These are phyloP conservation scores for Macrolepiota albuminosa DNA, from an alignment of 768 basidiomycete species.

Conservation along the genomic window DNA sequence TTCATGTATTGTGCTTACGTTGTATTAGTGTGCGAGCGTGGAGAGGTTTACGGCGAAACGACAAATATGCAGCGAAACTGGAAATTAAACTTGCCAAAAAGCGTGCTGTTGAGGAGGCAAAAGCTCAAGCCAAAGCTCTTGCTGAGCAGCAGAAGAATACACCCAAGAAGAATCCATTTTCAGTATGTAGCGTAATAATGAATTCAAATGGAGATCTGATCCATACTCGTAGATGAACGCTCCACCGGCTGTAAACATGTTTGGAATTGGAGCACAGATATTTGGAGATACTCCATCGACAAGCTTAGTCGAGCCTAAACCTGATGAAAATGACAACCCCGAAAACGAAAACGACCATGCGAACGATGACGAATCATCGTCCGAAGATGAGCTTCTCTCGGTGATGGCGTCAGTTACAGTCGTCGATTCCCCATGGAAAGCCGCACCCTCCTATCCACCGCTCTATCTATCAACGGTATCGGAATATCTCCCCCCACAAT, in stretches of 20 bases:
- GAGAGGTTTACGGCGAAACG: conserved; percentile 70
- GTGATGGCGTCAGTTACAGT: conserved; percentile 55
- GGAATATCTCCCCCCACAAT: conserved; percentile 63
- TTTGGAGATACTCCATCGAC: conserved; percentile 40
- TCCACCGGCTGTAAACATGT: conserved; percentile 27
- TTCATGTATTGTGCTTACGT: conserved; percentile 3
- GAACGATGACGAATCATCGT: conserved; percentile 22
- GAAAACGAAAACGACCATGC: background rate
- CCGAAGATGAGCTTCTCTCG: conserved; percentile 47
- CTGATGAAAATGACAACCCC: conserved; percentile 20
- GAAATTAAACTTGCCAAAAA: conserved; percentile 46
- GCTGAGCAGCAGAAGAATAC: conserved; percentile 25
- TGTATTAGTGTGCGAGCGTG: conserved; percentile 69
- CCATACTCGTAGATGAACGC: conserved; percentile 19
- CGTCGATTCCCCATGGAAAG: conserved; percentile 60
- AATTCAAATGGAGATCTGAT: background rate
- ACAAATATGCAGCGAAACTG: conserved; percentile 70
- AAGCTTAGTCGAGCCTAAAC: conserved; percentile 6
- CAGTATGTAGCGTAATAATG: conserved; percentile 35
- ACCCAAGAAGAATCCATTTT: conserved; percentile 61
- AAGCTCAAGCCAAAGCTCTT: conserved; percentile 26
- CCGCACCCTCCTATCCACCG: conserved; percentile 60
- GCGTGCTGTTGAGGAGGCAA: conserved; percentile 32
- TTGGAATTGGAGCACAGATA: conserved; percentile 62
- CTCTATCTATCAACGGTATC: conserved; percentile 70